Evolutionary conservation across 805 yeast species (phyloP).

Genomic region (Wickerhamiella occidentalis): DNA sequence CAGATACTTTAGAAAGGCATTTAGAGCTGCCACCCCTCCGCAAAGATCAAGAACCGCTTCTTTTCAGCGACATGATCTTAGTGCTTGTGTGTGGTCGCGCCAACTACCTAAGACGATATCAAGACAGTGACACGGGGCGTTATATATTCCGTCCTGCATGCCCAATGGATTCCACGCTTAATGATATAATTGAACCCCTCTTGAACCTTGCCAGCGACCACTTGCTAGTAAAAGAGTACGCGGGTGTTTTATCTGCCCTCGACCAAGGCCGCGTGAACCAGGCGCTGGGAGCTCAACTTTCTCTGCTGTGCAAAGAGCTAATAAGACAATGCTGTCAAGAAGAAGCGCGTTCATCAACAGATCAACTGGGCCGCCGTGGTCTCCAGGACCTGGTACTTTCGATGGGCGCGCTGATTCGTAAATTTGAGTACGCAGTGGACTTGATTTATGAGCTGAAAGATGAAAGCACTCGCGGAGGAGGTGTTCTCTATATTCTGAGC

Average conservation of each 20-base stretch:
- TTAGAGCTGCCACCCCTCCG: conserved; percentile 25
- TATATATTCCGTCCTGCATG: conserved; percentile 49
- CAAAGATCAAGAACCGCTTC: conserved; percentile 57
- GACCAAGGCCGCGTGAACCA: conserved; percentile 63
- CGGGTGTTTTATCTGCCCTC: conserved; percentile 44
- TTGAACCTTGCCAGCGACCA: conserved; percentile 53
- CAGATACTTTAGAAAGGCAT: not conserved
- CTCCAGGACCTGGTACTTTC: conserved; percentile 47
- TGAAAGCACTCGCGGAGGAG: conserved; percentile 52
- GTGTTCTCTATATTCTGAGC: conserved; percentile 52
- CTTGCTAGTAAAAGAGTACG: conserved; percentile 45
- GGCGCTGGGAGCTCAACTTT: conserved; percentile 51
- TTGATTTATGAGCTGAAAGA: conserved; percentile 37
- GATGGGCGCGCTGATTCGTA: conserved; percentile 30
- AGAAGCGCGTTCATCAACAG: conserved; percentile 42
- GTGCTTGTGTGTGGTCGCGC: conserved; percentile 61
- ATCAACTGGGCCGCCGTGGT: conserved; percentile 36
- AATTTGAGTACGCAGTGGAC: conserved; percentile 46
- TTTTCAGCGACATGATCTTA: conserved; percentile 56
- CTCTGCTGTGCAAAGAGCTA: conserved; percentile 32
- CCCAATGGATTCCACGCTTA: conserved; percentile 56
- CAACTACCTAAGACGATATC: conserved; percentile 47
- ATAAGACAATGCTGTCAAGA: conserved; percentile 27
- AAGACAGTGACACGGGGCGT: conserved; percentile 56
- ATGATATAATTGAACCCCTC: conserved; percentile 52